These are phyloP conservation scores for Viridothelium virens DNA, from an alignment of 495 filamentous ascomycete genomes.

Conservation along the genomic window DNA sequence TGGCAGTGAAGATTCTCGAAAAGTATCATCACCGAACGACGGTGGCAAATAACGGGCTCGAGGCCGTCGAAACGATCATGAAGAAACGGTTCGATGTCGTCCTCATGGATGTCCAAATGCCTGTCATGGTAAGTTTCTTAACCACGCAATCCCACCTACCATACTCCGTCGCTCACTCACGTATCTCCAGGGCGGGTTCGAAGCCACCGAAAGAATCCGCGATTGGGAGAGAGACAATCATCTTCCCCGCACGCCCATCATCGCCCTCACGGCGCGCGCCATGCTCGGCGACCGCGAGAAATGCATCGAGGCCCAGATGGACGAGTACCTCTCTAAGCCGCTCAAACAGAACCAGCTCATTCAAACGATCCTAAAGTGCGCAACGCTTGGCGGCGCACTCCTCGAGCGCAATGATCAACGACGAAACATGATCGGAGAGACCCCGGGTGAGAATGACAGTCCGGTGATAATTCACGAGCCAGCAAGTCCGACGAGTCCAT, in stretches of 20 bases:
- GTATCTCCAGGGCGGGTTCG: constrained; percentile 71
- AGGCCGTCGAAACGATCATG: constrained; percentile 84
- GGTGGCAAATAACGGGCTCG: constrained; percentile 88
- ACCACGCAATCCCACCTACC: neutral
- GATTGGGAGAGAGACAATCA: constrained; percentile 79
- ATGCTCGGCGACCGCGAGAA: constrained; percentile 99
- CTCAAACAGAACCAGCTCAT: constrained; percentile 97
- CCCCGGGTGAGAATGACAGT: neutral
- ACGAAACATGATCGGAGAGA: constrained; percentile 18
- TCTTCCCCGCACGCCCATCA: constrained; percentile 81
- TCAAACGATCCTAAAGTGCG: constrained; percentile 85
- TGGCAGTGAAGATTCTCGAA: constrained; percentile 94
- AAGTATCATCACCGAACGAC: constrained; percentile 97
- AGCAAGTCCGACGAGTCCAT: neutral
- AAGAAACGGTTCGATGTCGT: constrained; percentile 91
- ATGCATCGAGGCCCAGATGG: constrained; percentile 98
- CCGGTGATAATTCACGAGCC: constrained; percentile 5
- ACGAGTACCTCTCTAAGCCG: constrained; percentile 97
- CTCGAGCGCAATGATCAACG: constrained; percentile 48
- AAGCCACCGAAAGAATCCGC: constrained; percentile 93
- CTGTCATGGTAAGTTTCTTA: constrained; percentile 66
- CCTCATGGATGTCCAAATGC: constrained; percentile 99
- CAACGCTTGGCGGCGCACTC: constrained; percentile 79
- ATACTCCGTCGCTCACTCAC: constrained; percentile 9
- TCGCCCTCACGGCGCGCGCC: constrained; percentile 94